phyloP scores from a whole-genome alignment of 2,329 filamentous ascomycete species.

The Elsinoe perseae region DNA sequence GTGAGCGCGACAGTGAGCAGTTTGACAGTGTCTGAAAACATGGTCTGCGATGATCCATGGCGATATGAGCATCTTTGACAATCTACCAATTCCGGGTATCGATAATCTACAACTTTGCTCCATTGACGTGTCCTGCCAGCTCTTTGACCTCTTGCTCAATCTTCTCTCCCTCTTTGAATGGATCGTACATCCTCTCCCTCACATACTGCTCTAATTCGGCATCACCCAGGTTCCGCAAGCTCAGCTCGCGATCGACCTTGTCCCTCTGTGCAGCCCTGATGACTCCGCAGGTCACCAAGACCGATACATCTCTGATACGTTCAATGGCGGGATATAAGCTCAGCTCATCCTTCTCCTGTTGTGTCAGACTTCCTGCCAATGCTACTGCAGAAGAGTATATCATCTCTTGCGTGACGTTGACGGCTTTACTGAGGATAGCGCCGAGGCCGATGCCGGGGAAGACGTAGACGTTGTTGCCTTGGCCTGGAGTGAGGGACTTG shows the following conservation, averaged over 20 bases:
- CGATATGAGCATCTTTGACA: too few relatives aligned
- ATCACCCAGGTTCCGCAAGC: slow-evolving; percentile 60
- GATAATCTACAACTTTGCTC: neutral
- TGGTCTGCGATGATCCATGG: neutral
- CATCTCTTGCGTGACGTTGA: slow-evolving; percentile 86
- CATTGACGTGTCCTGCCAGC: slow-evolving; percentile 19
- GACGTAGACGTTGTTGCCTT: slow-evolving; percentile 83
- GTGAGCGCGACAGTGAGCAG: neutral
- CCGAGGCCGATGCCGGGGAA: slow-evolving; percentile 95
- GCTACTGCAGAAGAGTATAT: slow-evolving; percentile 88
- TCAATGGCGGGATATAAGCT: slow-evolving; percentile 87
- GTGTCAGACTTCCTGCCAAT: slow-evolving; percentile 67
- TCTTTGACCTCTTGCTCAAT: slow-evolving; percentile 27
- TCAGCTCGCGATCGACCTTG: slow-evolving; percentile 48
- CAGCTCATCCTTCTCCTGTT: slow-evolving; percentile 72
- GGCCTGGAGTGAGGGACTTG: slow-evolving; percentile 42
- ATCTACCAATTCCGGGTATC: neutral
- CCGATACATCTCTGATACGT: slow-evolving; percentile 82
- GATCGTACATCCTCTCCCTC: slow-evolving; percentile 44
- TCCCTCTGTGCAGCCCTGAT: slow-evolving; percentile 85
- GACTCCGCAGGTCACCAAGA: slow-evolving; percentile 80
- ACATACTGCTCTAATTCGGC: slow-evolving; percentile 63
- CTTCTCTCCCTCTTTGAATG: slow-evolving; percentile 39
- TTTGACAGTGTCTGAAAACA: neutral
- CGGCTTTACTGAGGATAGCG: slow-evolving; percentile 82